Evolutionary conservation across 2,329 filamentous ascomycete species (phyloP).

Genomic region (Alternaria burnsii): DNA sequence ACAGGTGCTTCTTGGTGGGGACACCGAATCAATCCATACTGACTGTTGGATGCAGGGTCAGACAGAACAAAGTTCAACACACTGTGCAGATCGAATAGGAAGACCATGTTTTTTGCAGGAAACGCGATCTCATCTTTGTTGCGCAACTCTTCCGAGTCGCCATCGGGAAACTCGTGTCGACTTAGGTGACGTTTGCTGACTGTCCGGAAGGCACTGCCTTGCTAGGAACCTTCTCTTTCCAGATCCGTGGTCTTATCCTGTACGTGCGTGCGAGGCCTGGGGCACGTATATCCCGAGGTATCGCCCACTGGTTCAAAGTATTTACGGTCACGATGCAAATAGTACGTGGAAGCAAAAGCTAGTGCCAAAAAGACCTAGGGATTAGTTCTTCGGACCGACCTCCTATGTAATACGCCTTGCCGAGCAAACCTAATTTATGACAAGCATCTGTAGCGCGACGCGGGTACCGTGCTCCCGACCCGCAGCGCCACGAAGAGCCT

Average conservation of each 20-base stretch:
- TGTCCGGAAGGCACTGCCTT: neutral
- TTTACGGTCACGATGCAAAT: neutral
- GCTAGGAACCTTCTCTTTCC: neutral
- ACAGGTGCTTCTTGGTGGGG: neutral
- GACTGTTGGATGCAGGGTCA: neutral
- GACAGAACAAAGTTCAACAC: neutral
- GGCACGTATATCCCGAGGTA: neutral
- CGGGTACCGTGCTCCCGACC: neutral
- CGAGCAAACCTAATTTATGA: neutral
- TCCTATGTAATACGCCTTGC: neutral
- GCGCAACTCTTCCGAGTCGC: neutral
- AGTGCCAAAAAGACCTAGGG: neutral
- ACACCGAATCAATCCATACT: neutral
- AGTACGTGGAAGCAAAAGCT: neutral
- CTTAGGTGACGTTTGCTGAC: neutral
- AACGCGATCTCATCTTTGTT: neutral
- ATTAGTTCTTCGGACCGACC: neutral
- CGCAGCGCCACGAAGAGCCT: neutral
- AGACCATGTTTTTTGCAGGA: neutral
- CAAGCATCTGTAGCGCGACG: neutral
- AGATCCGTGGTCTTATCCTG: neutral
- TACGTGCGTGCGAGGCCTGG: neutral
- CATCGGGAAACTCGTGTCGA: neutral
- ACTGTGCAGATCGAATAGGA: neutral
- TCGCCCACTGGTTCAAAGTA: neutral